Conservation (phyloP, 2,329 filamentous ascomycete species). For the Monosporascus cannonballus region DNA sequence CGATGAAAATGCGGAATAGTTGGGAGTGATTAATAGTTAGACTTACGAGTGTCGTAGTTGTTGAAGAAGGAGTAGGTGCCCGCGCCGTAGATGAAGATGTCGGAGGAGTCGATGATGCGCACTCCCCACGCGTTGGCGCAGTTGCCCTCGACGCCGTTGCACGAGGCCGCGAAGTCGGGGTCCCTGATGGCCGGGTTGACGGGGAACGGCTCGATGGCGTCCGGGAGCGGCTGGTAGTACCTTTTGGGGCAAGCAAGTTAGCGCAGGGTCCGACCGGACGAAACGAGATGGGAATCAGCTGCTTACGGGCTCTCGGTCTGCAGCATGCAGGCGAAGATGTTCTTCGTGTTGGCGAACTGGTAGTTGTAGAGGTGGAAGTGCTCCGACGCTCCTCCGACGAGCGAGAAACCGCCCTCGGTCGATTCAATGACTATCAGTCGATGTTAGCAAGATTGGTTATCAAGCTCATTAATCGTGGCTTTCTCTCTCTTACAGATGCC, state of each 20-base stretch:
- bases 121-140: constrained; percentile 52
- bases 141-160: constrained; percentile 29
- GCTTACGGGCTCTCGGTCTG: constrained; percentile 58
- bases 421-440: constrained; percentile 28
- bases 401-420: constrained; percentile 40
- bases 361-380: constrained; percentile 60
- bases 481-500: constrained; percentile 33
- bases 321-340: constrained; percentile 54
- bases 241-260: constrained; percentile 2
- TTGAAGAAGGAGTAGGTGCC: constrained; percentile 58
- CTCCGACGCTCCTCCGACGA: constrained; percentile 54
- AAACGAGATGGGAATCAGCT: neutral
- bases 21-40: too few species aligned
- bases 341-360: constrained; percentile 49
- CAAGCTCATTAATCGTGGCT: neutral
- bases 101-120: constrained; percentile 46
- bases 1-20: too few species aligned
- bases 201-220: constrained; percentile 46
- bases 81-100: constrained; percentile 50
- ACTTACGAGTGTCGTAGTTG: constrained; percentile 43
- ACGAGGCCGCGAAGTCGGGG: constrained; percentile 41
- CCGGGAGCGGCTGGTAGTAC: constrained; percentile 55
- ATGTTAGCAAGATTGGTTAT: constrained; percentile 1
- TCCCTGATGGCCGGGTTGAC: constrained; percentile 33
- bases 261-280: neutral